A percentile compares a stretch with the other conserved stretches of the same genome.
Evolutionary conservation across 1,139 yeast genomes (phyloP).

Genomic region (Oligophagozyma castellii): DNA sequence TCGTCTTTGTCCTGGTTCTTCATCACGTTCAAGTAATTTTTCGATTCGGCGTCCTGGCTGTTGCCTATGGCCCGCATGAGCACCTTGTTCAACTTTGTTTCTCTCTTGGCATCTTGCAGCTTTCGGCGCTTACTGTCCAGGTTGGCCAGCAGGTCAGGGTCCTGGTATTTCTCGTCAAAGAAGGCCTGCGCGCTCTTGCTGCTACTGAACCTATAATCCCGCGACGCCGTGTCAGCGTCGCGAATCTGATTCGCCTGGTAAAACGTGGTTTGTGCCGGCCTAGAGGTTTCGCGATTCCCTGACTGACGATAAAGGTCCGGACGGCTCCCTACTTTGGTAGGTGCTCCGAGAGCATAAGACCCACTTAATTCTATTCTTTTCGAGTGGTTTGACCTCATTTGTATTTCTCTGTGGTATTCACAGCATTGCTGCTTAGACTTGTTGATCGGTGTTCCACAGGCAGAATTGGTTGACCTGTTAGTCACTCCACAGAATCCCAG

Average conservation of each 20-base stretch:
- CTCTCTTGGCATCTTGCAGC: constrained; percentile 15
- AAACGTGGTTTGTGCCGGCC: not conserved
- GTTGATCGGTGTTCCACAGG: constrained; percentile 52
- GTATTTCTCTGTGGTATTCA: constrained; percentile 54
- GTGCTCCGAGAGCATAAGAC: constrained; percentile 33
- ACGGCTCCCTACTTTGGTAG: constrained; percentile 29
- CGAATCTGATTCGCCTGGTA: not conserved
- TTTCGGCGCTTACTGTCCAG: constrained; percentile 20
- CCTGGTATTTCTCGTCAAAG: constrained; percentile 33
- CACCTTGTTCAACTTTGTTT: constrained; percentile 9
- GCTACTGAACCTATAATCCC: constrained; percentile 28
- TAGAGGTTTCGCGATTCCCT: not conserved
- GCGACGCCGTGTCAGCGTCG: no score
- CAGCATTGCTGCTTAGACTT: constrained; percentile 41
- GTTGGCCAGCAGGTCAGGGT: constrained; percentile 33
- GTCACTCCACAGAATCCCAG: constrained; percentile 51
- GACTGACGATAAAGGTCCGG: constrained; percentile 23
- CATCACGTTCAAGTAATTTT: constrained; percentile 3
- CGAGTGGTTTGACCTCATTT: constrained; percentile 38
- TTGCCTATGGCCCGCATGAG: constrained; percentile 7
- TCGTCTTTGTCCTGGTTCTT: constrained; percentile 6
- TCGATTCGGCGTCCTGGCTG: constrained; percentile 2
- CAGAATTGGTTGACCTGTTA: constrained; percentile 30
- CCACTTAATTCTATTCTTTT: constrained; percentile 68
- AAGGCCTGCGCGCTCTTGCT: constrained; percentile 33